Base-by-base conservation (phyloP, 2,329 filamentous ascomycete genomes). In the Sporothrix phasma region DNA sequence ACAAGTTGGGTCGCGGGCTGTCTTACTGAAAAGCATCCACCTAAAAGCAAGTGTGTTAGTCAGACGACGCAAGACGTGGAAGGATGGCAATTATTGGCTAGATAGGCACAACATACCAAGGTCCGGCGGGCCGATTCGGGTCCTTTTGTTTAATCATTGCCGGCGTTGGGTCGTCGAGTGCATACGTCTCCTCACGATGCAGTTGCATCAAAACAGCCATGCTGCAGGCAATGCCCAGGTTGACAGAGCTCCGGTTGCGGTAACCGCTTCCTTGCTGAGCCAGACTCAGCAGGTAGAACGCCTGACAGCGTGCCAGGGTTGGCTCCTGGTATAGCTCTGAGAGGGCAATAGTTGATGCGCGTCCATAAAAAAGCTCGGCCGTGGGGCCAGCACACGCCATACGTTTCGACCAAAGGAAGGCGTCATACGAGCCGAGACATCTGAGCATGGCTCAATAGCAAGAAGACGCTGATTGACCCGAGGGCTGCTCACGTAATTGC, bases 61-160 rank as follows among this genome's bases (percentile, higher is more conserved):
- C 26, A 22, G n/a, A 24, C 7, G 34, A 17, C 5, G 2, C 8
- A 37, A 10, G 15, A 10, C 19, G 11, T 31, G 13, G 34, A 34
- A 31, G 34, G 6, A 19, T 10, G 3, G 19, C 3, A n/a, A 0
- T 51, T 29, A 3, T 24, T 3, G 46, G 13, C 15, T 7, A 29
- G 8, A 53, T 54, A 19, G 24, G 11, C 19, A 26, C 13, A 56
- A 61, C 78, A 69, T 73, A 83, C 81, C 71, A 84, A 70, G 29
- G 82, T 84, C 41, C 82, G 78, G 26, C 82, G 76, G 22, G 82
- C 82, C n/a, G 81, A 83, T 70, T 84, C 82, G 1, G 80, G n/a
- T n/a, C 78, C 47, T 77, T 74, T 54, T 82, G 77, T 39, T n/a
- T n/a, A n/a, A 81, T 73, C 65, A 77, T 72, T 39, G 80, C 78